phyloP scores from a whole-genome alignment of 192 early-diverging fungal genomes.

The Umbelopsis vinacea region DNA sequence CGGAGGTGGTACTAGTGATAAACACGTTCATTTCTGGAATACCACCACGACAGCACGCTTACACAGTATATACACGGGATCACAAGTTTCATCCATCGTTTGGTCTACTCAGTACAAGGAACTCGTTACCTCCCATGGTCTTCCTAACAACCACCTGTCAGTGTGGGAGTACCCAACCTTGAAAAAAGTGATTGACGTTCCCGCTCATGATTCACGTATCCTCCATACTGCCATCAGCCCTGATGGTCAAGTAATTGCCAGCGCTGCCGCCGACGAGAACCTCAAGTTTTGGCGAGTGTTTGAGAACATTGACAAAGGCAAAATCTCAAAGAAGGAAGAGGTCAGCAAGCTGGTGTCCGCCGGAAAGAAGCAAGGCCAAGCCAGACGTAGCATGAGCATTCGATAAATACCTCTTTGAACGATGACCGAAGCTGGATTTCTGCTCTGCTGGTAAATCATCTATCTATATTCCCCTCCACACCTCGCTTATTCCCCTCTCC shows the following conservation, averaged over 20 bases:
- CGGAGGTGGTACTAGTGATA: conserved; percentile 91
- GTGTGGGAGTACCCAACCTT: conserved; percentile 85
- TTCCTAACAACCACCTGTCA: conserved; percentile 83
- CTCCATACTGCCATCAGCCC: conserved; percentile 91
- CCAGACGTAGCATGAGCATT: conserved; percentile 18
- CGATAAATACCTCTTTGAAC: conserved; percentile 17
- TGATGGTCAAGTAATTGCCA: conserved; percentile 91
- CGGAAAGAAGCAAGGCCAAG: conserved; percentile 5
- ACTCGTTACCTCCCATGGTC: conserved; percentile 91
- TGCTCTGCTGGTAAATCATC: conserved; percentile 1
- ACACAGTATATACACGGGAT: conserved; percentile 75
- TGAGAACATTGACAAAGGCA: conserved; percentile 43
- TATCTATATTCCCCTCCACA: background rate
- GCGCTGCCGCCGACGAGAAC: conserved; percentile 91
- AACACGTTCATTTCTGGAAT: conserved; percentile 94
- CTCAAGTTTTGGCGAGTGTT: conserved; percentile 97
- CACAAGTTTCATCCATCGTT: conserved; percentile 91
- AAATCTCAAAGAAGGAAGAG: conserved; percentile 20
- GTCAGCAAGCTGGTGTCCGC: conserved; percentile 5
- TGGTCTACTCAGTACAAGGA: conserved; percentile 88
- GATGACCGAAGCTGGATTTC: background rate
- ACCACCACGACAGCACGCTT: conserved; percentile 65
- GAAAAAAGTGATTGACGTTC: conserved; percentile 73
- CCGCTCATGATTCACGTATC: conserved; percentile 86
- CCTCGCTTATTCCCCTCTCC: background rate